Percentiles rank a stretch among this genome's conserved stretches.
Conservation (phyloP, 352 stramenopile genomes). For the Phytophthora parvispora region DNA sequence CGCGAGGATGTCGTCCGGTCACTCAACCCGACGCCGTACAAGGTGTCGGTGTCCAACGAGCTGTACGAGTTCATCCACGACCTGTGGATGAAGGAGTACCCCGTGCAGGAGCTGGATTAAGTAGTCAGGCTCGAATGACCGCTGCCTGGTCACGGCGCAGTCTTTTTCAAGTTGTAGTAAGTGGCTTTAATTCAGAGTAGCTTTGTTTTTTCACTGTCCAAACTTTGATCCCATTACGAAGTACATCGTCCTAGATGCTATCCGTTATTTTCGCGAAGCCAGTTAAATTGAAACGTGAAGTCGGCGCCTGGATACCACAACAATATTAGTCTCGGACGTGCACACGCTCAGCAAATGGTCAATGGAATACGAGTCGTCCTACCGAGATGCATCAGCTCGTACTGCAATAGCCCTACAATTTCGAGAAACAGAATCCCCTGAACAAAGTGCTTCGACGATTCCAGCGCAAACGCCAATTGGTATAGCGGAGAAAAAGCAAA, state of each 20-base stretch:
- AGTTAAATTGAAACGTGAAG: too few species aligned
- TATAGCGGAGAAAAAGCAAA: constrained; percentile 32
- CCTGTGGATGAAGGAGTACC: constrained; percentile 96
- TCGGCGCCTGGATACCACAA: too few species aligned
- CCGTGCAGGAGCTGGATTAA: constrained; percentile 86
- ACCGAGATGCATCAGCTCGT: neutral
- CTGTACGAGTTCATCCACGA: constrained; percentile 97
- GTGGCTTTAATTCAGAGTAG: constrained; percentile 32
- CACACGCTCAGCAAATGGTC: neutral
- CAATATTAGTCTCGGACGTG: neutral
- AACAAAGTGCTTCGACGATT: constrained; percentile 19
- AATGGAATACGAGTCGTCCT: neutral
- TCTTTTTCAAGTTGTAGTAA: constrained; percentile 28
- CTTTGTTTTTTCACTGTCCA: constrained; percentile 26
- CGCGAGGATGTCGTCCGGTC: constrained; percentile 96
- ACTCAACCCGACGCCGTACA: constrained; percentile 97
- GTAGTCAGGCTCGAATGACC: constrained; percentile 2
- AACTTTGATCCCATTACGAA: too few species aligned
- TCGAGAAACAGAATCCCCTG: neutral
- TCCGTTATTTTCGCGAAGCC: too few species aligned
- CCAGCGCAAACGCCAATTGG: constrained; percentile 44
- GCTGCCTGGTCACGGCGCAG: constrained; percentile 14
- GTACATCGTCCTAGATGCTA: too few species aligned
- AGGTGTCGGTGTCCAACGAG: constrained; percentile 91
- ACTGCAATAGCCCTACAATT: neutral